Conservation (phyloP, 1,284 basidiomycete species). For the Ustilago cynodontis region DNA sequence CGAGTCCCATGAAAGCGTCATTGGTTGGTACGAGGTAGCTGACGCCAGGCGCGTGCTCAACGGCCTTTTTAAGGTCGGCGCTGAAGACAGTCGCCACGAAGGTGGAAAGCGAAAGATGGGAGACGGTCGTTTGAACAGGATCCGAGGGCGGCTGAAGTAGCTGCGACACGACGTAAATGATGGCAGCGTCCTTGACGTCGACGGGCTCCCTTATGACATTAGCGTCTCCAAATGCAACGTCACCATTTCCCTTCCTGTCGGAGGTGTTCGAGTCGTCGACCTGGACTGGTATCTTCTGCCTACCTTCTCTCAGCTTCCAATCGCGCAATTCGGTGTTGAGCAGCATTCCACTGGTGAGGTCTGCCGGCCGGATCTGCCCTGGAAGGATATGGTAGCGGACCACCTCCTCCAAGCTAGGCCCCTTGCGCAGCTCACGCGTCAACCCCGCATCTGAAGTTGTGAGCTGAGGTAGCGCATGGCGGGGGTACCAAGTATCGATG, state of each 20-base stretch:
- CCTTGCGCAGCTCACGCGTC: slow-evolving; percentile 18
- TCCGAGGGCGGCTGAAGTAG: slow-evolving; percentile 85
- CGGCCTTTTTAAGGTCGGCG: slow-evolving; percentile 53
- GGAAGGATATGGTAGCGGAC: slow-evolving; percentile 66
- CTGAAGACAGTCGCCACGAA: slow-evolving; percentile 80
- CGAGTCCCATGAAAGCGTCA: slow-evolving; percentile 85
- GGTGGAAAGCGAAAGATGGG: slow-evolving; percentile 83
- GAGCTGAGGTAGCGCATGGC: slow-evolving; percentile 6
- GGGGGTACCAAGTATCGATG: slow-evolving; percentile 70
- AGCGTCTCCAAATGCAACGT: slow-evolving; percentile 85
- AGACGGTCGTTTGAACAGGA: slow-evolving; percentile 83
- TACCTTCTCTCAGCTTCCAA: slow-evolving; percentile 70
- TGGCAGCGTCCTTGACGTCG: slow-evolving; percentile 77
- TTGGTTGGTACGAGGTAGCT: slow-evolving; percentile 91
- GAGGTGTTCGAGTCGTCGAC: slow-evolving; percentile 67
- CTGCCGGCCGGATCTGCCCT: slow-evolving; percentile 36
- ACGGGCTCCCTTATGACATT: slow-evolving; percentile 83
- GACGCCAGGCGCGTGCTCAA: slow-evolving; percentile 75
- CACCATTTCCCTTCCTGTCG: slow-evolving; percentile 52
- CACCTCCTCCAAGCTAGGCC: slow-evolving; percentile 46
- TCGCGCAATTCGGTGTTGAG: slow-evolving; percentile 60
- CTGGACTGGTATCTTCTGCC: slow-evolving; percentile 68
- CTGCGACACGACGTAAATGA: slow-evolving; percentile 90
- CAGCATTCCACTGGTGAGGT: slow-evolving; percentile 51
- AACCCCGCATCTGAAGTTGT: not conserved